Evolutionary conservation across 2,329 filamentous ascomycete genomes (phyloP).

Genomic region (Talaromyces sp.): DNA sequence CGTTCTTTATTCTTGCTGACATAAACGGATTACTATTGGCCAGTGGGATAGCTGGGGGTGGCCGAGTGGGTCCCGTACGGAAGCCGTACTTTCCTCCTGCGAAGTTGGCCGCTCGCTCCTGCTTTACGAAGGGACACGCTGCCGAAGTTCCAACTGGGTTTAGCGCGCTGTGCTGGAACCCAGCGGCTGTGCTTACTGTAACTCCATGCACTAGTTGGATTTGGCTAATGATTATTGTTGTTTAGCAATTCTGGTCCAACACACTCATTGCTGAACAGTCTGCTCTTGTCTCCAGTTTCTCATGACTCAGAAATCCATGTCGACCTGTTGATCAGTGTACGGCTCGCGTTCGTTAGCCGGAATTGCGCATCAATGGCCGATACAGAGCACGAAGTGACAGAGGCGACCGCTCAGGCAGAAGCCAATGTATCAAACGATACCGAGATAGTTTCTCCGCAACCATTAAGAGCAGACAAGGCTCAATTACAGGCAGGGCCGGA

Average conservation of each 20-base stretch:
- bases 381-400: slow-evolving; percentile 31
- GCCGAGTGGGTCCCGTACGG: slow-evolving; percentile 14
- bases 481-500: slow-evolving; percentile 25
- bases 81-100: slow-evolving; percentile 17
- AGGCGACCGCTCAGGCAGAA: slow-evolving; percentile 25
- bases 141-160: slow-evolving; percentile 4
- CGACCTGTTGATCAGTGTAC: slow-evolving; percentile 21
- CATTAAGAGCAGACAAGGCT: slow-evolving; percentile 30
- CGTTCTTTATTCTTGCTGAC: slow-evolving; percentile 18
- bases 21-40: slow-evolving; percentile 17
- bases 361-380: slow-evolving; percentile 41
- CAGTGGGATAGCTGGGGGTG: slow-evolving; percentile 14
- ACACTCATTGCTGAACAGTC: not conserved
- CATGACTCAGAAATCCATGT: slow-evolving; percentile 20
- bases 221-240: not conserved
- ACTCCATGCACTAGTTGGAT: not conserved
- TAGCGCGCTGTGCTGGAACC: slow-evolving; percentile 6
- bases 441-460: slow-evolving; percentile 23
- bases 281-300: not conserved
- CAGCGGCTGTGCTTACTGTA: slow-evolving; percentile 1
- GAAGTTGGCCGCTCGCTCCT: not conserved
- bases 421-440: slow-evolving; percentile 24
- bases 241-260: not conserved
- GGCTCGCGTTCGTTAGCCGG: slow-evolving; percentile 26
- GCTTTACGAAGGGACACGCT: slow-evolving; percentile 15